These are phyloP conservation scores for Geosiphon pyriformis DNA, from an alignment of 192 early-diverging fungal genomes.

Conservation along the genomic window DNA sequence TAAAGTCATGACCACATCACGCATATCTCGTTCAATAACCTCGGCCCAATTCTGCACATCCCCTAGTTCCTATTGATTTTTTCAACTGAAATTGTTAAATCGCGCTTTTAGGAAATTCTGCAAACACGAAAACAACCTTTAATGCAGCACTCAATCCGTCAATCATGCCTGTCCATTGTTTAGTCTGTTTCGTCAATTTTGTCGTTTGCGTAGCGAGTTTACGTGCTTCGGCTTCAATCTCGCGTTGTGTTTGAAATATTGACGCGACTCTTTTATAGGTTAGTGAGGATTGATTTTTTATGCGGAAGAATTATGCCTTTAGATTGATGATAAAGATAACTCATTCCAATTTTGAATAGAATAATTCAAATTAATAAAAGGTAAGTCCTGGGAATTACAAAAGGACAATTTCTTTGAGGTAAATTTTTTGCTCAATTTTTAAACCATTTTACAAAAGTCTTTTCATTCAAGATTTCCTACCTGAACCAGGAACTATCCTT, in stretches of 20 bases:
- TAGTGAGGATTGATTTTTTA: not conserved
- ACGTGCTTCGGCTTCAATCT: slow-evolving; percentile 58
- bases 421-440: too few species aligned
- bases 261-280: slow-evolving; percentile 40
- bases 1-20: slow-evolving; percentile 59
- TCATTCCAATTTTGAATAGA: not conserved
- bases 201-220: slow-evolving; percentile 43
- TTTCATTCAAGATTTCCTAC: too few species aligned
- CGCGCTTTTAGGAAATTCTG: too few species aligned
- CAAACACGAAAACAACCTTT: slow-evolving; percentile 48
- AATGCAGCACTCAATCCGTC: slow-evolving; percentile 69
- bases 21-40: slow-evolving; percentile 80
- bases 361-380: not conserved
- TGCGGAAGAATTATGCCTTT: not conserved
- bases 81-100: not conserved
- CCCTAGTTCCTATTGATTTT: slow-evolving; percentile 64
- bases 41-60: slow-evolving; percentile 83
- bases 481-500: too few species aligned
- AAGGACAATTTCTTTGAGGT: too few species aligned
- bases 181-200: slow-evolving; percentile 55
- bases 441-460: too few species aligned
- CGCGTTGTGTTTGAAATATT: slow-evolving; percentile 59
- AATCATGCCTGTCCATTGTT: slow-evolving; percentile 74
- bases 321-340: not conserved
- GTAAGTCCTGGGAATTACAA: too few species aligned